Evolutionary conservation across 1,139 yeast species (phyloP).

Genomic region (Nakaseomyces kungkrabaensis): DNA sequence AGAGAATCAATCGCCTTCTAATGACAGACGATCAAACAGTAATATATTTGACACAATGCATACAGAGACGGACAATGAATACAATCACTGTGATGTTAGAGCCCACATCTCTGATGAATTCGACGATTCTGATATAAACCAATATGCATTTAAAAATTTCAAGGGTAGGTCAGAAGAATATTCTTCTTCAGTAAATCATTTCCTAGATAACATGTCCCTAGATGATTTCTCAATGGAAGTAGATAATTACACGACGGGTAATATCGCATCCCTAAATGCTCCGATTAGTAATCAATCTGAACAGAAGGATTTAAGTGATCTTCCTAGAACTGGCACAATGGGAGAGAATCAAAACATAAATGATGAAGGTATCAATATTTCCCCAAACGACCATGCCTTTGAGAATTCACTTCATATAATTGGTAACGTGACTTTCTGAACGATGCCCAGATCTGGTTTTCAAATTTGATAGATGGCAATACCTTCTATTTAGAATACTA

Average conservation of each 20-base stretch:
- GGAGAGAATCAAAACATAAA: background rate
- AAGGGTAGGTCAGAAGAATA: background rate
- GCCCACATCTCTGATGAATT: conserved; percentile 4
- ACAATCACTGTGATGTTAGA: background rate
- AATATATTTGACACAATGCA: background rate
- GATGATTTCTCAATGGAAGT: conserved; percentile 11
- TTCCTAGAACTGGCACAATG: background rate
- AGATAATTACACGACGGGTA: background rate
- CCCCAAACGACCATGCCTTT: background rate
- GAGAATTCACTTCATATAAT: background rate
- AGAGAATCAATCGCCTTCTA: background rate
- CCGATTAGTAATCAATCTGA: background rate
- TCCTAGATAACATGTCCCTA: conserved; percentile 14
- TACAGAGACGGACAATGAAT: background rate
- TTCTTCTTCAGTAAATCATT: conserved; percentile 10
- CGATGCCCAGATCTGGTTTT: background rate
- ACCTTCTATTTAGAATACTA: background rate
- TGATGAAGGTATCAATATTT: background rate
- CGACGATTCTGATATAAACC: background rate
- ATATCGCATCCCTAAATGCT: background rate
- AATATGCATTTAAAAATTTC: conserved; percentile 2
- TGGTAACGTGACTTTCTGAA: background rate
- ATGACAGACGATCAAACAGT: background rate
- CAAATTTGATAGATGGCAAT: background rate
- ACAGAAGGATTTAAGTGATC: background rate